These are phyloP conservation scores for Obelidium mucronatum DNA, from an alignment of 192 early-diverging fungal species.

Conservation along the genomic window DNA sequence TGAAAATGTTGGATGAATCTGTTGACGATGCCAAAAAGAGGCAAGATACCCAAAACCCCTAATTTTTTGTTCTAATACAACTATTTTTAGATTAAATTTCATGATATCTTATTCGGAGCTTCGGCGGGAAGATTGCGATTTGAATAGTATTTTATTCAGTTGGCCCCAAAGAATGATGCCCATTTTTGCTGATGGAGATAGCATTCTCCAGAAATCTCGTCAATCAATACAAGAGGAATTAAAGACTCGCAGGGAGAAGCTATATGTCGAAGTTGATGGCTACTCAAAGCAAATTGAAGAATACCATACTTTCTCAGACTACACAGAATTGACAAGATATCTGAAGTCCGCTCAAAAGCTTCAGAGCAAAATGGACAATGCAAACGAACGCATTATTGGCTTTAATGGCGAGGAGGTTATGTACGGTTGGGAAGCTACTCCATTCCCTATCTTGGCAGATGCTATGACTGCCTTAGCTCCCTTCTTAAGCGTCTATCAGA, in stretches of 20 bases:
- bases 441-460: slow-evolving; percentile 52
- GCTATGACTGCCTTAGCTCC: slow-evolving; percentile 55
- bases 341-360: slow-evolving; percentile 68
- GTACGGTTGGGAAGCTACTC: slow-evolving; percentile 66
- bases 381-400: slow-evolving; percentile 52
- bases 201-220: slow-evolving; percentile 51
- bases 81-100: slow-evolving; percentile 64
- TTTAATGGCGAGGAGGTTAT: slow-evolving; percentile 67
- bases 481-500: slow-evolving; percentile 64
- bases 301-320: slow-evolving; percentile 64
- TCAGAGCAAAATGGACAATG: slow-evolving; percentile 59
- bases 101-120: slow-evolving; percentile 67
- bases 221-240: slow-evolving; percentile 65
- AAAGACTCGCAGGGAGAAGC: slow-evolving; percentile 58
- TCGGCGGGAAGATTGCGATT: slow-evolving; percentile 62
- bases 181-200: slow-evolving; percentile 58
- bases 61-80: neutral
- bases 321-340: slow-evolving; percentile 64
- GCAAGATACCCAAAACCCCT: no score
- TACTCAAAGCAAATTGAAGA: slow-evolving; percentile 69
- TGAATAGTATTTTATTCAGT: slow-evolving; percentile 62
- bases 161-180: slow-evolving; percentile 65
- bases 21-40: slow-evolving; percentile 67
- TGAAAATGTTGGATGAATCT: slow-evolving; percentile 58
- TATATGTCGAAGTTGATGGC: slow-evolving; percentile 60